Percentiles rank a stretch among this genome's conserved stretches.
phyloP scores from a whole-genome alignment of 1,284 basidiomycete species.

The Pascua guehoae region DNA sequence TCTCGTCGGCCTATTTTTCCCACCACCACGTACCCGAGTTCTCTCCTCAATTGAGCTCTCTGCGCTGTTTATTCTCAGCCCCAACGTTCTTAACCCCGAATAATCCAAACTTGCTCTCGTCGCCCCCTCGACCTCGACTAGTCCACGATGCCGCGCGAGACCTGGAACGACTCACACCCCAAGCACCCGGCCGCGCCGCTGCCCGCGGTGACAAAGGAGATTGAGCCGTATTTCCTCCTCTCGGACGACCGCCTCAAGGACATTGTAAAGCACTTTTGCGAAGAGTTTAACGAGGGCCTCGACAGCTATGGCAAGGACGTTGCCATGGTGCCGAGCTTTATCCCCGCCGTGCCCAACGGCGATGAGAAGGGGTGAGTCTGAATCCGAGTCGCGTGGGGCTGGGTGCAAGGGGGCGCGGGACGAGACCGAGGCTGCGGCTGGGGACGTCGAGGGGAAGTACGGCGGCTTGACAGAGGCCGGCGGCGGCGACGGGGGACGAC shows the following conservation, averaged over 20 bases:
- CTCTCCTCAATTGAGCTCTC: too few relatives aligned
- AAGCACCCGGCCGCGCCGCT: constrained; percentile 7
- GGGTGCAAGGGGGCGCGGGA: not conserved
- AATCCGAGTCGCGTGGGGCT: not conserved
- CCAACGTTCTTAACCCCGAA: too few relatives aligned
- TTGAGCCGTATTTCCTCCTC: constrained; percentile 69
- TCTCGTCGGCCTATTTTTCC: too few relatives aligned
- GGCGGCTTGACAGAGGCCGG: not conserved
- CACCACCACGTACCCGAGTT: too few relatives aligned
- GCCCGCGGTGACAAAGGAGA: constrained; percentile 28
- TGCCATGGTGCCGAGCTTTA: constrained; percentile 91
- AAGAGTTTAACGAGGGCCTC: constrained; percentile 71
- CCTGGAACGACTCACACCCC: too few relatives aligned
- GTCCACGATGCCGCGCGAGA: too few relatives aligned
- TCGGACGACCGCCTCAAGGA: constrained; percentile 59
- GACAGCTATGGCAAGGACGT: constrained; percentile 68
- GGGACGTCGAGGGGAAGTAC: not conserved
- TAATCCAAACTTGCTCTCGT: too few relatives aligned
- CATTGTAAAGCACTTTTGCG: constrained; percentile 73
- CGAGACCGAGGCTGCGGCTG: not conserved
- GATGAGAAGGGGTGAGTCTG: constrained; percentile 83
- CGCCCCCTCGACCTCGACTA: too few relatives aligned
- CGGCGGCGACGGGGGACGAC: too few relatives aligned
- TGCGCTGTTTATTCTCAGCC: too few relatives aligned
- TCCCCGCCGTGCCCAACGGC: constrained; percentile 84